These are phyloP conservation scores for Backusella parvicylindrica DNA, from an alignment of 192 early-diverging fungal species.

Conservation along the genomic window DNA sequence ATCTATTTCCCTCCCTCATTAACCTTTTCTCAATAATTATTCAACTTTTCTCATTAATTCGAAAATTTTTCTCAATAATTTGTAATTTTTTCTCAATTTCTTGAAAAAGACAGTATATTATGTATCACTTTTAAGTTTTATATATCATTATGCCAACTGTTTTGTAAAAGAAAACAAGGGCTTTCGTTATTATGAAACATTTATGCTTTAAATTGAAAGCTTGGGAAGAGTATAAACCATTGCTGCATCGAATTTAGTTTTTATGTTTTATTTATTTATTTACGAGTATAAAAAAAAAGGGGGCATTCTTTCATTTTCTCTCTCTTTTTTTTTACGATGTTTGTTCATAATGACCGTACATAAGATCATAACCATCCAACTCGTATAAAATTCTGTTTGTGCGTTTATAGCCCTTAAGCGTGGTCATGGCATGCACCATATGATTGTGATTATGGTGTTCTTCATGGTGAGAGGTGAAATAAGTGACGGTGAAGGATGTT, in stretches of 20 bases:
- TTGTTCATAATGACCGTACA: constrained; percentile 67
- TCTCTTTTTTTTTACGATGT: neutral
- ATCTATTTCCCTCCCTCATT: too few relatives aligned
- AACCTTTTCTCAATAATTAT: too few relatives aligned
- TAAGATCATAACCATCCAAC: constrained; percentile 77
- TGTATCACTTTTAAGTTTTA: too few relatives aligned
- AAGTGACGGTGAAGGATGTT: constrained; percentile 71
- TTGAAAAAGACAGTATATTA: too few relatives aligned
- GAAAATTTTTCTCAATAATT: too few relatives aligned
- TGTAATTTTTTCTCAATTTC: too few relatives aligned
- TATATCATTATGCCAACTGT: too few relatives aligned
- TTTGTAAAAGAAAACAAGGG: neutral
- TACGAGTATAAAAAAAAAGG: neutral
- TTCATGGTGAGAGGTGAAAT: constrained; percentile 59
- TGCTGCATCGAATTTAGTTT: neutral
- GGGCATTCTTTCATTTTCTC: too few relatives aligned
- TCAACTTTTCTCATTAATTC: too few relatives aligned
- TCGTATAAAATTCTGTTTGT: constrained; percentile 75
- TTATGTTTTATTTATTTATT: neutral
- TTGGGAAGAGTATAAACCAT: too few relatives aligned
- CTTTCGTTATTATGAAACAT: neutral
- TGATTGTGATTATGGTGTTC: constrained; percentile 5
- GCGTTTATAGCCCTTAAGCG: constrained; percentile 58
- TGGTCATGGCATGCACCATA: constrained; percentile 43
- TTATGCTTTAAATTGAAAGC: neutral